Base-by-base conservation (phyloP, 495 filamentous ascomycete species). In the Margaritispora aquatica region DNA sequence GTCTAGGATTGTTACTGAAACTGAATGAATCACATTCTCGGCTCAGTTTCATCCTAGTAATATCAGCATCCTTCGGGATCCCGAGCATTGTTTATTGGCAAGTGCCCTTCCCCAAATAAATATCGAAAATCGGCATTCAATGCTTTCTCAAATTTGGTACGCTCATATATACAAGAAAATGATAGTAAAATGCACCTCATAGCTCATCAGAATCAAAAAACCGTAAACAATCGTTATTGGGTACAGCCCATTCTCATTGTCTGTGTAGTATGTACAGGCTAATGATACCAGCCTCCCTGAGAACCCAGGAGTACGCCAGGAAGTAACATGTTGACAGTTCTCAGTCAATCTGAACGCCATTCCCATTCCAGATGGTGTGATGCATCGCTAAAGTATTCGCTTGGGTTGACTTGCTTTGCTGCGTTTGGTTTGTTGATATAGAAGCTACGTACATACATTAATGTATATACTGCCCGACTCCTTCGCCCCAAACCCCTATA, bases 331-430 rank as follows among this genome's bases (percentile, higher is more conserved):
- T 34, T 44, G 11, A 46, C 49, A 10, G 17, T 54, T 46, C 20
- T 22, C 38, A n/a, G 3, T 44, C 38, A 44, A 9, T 49, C 26
- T 29, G n/a, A 62, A 62, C 59, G 59, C 54, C 59, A 48, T 57
- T 57, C 48, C 59, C 53, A 62, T 51, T 52, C 59, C 53, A 52
- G 54, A 34, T 51, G 54, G 59, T 41, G 22, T 47, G 34, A 54
- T 61, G 53, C 46, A 56, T 56, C 22, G 54, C 51, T 44, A 44
- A 8, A 17, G 38, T 44, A 44, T 44, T 44, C 38, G 38, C 38
- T 3, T 7, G 38, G 11, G 38, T 44, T n/a, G 38, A 44, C 38
- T 44, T 3, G 3, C n/a, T n/a, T 44, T 44, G 38, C 38, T 44
- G 38, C 38, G 49, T 44, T 29, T 9, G 20, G 5, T 34, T 26